phyloP scores from a whole-genome alignment of 1,284 basidiomycete species.

The Papiliotrema flavescens region DNA sequence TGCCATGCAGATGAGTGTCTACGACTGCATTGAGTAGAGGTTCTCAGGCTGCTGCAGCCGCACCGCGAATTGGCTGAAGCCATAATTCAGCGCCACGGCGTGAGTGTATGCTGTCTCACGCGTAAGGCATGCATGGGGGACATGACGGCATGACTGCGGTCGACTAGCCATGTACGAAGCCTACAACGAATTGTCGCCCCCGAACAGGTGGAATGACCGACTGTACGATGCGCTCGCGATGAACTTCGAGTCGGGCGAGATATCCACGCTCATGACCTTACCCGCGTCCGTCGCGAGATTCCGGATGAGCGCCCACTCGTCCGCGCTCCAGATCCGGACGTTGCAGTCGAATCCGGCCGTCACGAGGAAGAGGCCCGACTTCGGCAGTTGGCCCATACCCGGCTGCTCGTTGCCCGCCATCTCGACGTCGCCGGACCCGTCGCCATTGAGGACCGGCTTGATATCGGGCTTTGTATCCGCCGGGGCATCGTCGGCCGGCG shows the following conservation, averaged over 20 bases:
- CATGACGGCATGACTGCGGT: too few relatives aligned
- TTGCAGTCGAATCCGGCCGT: slow-evolving; percentile 92
- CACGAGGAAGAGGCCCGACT: slow-evolving; percentile 86
- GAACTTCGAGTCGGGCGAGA: slow-evolving; percentile 74
- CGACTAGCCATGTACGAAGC: too few relatives aligned
- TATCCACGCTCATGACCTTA: slow-evolving; percentile 97
- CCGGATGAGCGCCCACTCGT: slow-evolving; percentile 91
- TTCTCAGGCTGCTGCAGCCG: too few relatives aligned
- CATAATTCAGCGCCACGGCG: too few relatives aligned
- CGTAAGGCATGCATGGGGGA: background rate
- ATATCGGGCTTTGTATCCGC: slow-evolving; percentile 12
- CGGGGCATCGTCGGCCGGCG: slow-evolving; percentile 45
- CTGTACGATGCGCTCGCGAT: slow-evolving; percentile 88
- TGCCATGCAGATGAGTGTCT: too few relatives aligned
- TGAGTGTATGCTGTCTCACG: too few relatives aligned
- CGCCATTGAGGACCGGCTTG: slow-evolving; percentile 20
- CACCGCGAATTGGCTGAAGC: too few relatives aligned
- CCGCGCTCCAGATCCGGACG: slow-evolving; percentile 94
- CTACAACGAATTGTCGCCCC: slow-evolving; percentile 56
- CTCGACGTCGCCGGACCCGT: slow-evolving; percentile 34
- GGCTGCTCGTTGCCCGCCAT: slow-evolving; percentile 37
- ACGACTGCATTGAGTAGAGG: too few relatives aligned
- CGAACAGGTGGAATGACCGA: slow-evolving; percentile 85
- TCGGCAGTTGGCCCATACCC: slow-evolving; percentile 46
- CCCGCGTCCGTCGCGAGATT: slow-evolving; percentile 89